Percentiles rank a stretch among this genome's conserved stretches.
Evolutionary conservation across 345 rosid species (phyloP).

Genomic region (Carallia brachiata): DNA sequence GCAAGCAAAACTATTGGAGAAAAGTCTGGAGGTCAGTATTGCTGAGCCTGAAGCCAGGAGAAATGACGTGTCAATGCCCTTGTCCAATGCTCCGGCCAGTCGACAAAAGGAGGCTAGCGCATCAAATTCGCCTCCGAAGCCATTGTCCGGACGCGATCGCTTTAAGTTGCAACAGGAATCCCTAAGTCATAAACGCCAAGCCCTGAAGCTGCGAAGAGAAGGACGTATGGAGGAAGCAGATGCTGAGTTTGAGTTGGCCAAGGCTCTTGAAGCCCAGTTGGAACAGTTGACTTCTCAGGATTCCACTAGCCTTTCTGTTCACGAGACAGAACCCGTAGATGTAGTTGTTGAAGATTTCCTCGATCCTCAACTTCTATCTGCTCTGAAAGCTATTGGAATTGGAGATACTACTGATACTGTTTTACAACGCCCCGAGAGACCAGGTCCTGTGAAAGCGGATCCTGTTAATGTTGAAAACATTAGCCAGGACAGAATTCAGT

Average conservation of each 20-base stretch:
- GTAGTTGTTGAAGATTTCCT: conserved; percentile 78
- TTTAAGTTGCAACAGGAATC: conserved; percentile 89
- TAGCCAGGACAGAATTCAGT: conserved; percentile 50
- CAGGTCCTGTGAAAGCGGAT: conserved; percentile 27
- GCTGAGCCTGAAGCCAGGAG: conserved; percentile 27
- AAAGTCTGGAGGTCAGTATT: conserved; percentile 42
- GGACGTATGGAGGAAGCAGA: conserved; percentile 84
- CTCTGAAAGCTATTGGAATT: conserved; percentile 71
- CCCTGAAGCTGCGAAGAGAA: conserved; percentile 77
- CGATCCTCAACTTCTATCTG: conserved; percentile 87
- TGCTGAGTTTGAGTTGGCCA: conserved; percentile 85
- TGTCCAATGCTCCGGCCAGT: conserved; percentile 28
- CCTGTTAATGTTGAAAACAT: conserved; percentile 31
- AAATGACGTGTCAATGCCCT: conserved; percentile 17
- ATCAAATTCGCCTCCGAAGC: conserved; percentile 48
- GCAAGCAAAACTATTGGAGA: conserved; percentile 75
- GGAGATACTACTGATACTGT: conserved; percentile 34
- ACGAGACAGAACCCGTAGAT: conserved; percentile 27
- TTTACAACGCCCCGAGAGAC: conserved; percentile 27
- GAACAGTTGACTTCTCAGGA: conserved; percentile 53
- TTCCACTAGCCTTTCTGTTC: conserved; percentile 33
- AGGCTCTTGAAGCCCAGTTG: conserved; percentile 78
- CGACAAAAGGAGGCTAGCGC: conserved; percentile 41
- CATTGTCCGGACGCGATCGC: conserved; percentile 75
- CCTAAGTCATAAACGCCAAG: conserved; percentile 77